Evolutionary conservation across 75 land plant species (phyloP).

Genomic region (Picea glauca): DNA sequence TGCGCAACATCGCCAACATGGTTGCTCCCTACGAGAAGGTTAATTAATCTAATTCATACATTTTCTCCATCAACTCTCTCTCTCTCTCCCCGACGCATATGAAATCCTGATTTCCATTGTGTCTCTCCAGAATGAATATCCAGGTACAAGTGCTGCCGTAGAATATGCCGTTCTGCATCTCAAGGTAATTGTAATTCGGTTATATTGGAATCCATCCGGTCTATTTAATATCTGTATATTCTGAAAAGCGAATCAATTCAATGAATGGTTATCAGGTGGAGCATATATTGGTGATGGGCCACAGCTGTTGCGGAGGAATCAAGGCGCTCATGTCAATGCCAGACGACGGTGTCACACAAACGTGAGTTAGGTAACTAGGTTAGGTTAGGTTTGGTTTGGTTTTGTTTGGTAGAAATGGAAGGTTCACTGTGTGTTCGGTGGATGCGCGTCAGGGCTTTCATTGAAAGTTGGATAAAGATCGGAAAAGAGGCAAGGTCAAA

Average conservation of each 20-base stretch:
- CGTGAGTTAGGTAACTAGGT: neutral
- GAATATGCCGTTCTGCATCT: slow-evolving; percentile 93
- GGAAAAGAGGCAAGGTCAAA: slow-evolving; percentile 44
- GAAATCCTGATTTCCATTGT: neutral
- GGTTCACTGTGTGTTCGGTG: neutral
- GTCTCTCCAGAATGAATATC: slow-evolving; percentile 32
- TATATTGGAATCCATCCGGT: neutral
- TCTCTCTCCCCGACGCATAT: neutral
- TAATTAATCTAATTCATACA: neutral
- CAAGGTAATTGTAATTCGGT: slow-evolving; percentile 36
- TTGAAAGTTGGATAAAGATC: slow-evolving; percentile 81
- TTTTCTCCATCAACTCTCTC: neutral
- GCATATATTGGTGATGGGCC: slow-evolving; percentile 80
- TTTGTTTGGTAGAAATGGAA: neutral
- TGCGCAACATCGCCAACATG: slow-evolving; percentile 94
- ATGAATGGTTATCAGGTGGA: slow-evolving; percentile 35
- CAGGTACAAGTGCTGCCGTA: slow-evolving; percentile 69
- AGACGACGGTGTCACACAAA: slow-evolving; percentile 31
- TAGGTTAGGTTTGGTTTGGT: neutral
- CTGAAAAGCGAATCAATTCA: neutral
- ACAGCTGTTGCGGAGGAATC: slow-evolving; percentile 92
- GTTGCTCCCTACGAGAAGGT: slow-evolving; percentile 74
- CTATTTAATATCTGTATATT: neutral
- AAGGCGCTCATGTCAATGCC: slow-evolving; percentile 74
- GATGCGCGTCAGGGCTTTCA: slow-evolving; percentile 58